Conservation (phyloP, 2,329 filamentous ascomycete species). For the Nigrospora osmanthi region DNA sequence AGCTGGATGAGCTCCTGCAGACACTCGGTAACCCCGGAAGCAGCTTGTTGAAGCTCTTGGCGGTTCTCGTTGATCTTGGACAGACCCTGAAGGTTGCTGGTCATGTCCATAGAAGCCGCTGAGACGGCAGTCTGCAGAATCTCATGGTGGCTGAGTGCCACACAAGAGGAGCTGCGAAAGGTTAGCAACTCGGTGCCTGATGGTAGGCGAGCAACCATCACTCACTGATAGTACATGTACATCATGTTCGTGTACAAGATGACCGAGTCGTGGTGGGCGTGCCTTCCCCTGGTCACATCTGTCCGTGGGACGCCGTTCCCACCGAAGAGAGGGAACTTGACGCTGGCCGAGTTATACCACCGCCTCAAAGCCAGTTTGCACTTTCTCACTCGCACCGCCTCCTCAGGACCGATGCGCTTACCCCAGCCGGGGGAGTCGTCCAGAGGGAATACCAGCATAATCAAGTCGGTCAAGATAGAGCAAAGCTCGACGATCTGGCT, state of each 20-base stretch:
- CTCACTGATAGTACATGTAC: constrained; percentile 45
- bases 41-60: constrained; percentile 34
- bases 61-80: constrained; percentile 30
- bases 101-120: constrained; percentile 24
- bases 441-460: constrained; percentile 35
- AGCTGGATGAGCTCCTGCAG: constrained; percentile 38
- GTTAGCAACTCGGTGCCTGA: neutral
- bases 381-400: constrained; percentile 21
- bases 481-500: constrained; percentile 36
- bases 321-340: constrained; percentile 29
- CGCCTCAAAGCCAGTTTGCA: constrained; percentile 27
- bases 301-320: constrained; percentile 18
- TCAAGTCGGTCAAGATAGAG: constrained; percentile 36
- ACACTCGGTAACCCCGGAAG: constrained; percentile 33
- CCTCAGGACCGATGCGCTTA: constrained; percentile 21
- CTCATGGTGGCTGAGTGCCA: constrained; percentile 38
- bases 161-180: constrained; percentile 27
- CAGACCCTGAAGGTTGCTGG: constrained; percentile 21
- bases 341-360: constrained; percentile 31
- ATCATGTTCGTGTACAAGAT: constrained; percentile 38
- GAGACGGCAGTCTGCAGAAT: constrained; percentile 34
- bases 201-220: neutral
- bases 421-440: constrained; percentile 33
- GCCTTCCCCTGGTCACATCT: constrained; percentile 14
- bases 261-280: constrained; percentile 30